Conservation (phyloP, 306 rosid species). For the Medicago lupulina region DNA sequence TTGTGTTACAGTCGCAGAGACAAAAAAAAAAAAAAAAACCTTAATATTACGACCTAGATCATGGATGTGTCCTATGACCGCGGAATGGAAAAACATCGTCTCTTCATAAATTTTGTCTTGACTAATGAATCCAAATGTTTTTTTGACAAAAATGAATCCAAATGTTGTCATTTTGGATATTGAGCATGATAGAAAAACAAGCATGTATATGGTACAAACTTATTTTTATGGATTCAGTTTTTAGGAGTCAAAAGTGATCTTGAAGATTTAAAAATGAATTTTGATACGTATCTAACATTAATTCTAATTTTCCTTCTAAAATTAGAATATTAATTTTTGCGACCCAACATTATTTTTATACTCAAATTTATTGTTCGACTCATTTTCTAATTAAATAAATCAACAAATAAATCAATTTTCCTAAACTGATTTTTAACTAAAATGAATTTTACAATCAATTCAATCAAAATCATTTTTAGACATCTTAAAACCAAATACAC, state of each 20-base stretch:
- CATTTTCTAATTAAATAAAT: not conserved
- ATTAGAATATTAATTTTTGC: not conserved
- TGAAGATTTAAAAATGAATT: not conserved
- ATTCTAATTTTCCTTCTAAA: no score
- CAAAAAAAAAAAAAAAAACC: not conserved
- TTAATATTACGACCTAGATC: not conserved
- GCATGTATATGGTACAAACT: no score
- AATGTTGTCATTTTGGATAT: not conserved
- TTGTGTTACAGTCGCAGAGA: not conserved
- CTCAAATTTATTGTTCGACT: not conserved
- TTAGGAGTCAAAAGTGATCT: not conserved
- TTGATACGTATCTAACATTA: not conserved
- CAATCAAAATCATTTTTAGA: not conserved
- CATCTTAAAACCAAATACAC: not conserved
- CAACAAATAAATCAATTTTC: not conserved
- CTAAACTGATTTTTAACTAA: no score
- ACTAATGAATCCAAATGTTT: not conserved
- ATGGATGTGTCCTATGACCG: not conserved
- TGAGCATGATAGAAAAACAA: no score
- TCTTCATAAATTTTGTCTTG: constrained; percentile 10
- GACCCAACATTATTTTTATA: not conserved
- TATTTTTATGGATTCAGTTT: not conserved
- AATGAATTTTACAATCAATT: not conserved
- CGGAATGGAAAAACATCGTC: constrained; percentile 4
- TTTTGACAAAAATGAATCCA: no score